phyloP scores from a whole-genome alignment of 2,329 filamentous ascomycete species.

The Whalleya microplaca region DNA sequence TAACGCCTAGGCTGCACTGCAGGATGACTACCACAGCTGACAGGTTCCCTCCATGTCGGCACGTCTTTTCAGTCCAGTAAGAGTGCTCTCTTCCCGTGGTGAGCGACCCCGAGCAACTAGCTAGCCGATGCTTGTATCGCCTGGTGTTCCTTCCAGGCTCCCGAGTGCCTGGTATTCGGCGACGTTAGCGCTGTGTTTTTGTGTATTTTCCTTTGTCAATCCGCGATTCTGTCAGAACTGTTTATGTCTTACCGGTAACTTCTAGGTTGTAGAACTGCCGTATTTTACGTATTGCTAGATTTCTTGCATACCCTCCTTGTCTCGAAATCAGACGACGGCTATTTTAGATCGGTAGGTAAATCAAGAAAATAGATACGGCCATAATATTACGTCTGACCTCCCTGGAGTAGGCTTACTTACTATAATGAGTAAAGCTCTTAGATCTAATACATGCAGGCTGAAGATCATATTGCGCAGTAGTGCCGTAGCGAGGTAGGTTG shows the following conservation, averaged over 20 bases:
- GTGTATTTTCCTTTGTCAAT: background rate
- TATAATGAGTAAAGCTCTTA: background rate
- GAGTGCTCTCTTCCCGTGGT: background rate
- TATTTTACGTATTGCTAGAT: background rate
- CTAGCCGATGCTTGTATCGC: background rate
- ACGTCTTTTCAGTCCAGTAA: background rate
- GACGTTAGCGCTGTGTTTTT: background rate
- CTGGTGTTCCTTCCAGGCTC: background rate
- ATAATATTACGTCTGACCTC: background rate
- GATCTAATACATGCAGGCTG: background rate
- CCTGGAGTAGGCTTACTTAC: background rate
- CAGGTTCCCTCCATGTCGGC: background rate
- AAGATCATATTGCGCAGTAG: background rate
- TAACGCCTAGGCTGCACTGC: background rate
- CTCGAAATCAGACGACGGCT: background rate
- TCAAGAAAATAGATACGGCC: background rate
- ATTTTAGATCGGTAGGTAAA: background rate
- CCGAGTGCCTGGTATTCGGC: constrained; percentile 22
- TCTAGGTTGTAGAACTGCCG: too few relatives aligned
- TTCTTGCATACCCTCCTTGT: background rate
- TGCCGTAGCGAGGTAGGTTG: background rate
- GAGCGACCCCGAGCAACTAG: background rate
- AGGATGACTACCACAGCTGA: background rate
- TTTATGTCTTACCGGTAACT: too few relatives aligned
- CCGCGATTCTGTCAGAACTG: too few relatives aligned